Evolutionary conservation across 2,329 filamentous ascomycete species (phyloP), one percentile per base, ranked within the genome.

Genomic region (Blastomyces silverae): DNA sequence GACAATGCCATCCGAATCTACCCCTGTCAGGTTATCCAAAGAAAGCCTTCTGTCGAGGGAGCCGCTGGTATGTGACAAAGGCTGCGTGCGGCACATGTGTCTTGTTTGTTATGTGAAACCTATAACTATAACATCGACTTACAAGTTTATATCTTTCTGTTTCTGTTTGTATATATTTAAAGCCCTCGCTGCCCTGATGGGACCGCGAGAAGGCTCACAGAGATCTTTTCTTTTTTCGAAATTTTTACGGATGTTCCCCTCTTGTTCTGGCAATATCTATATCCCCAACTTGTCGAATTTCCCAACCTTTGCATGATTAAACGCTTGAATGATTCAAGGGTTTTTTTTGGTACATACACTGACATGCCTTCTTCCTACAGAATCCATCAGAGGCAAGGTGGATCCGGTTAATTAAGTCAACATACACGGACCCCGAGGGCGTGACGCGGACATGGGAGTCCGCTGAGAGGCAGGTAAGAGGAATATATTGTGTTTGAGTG

Each of bases 371-470:
- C 28, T 25, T 10, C 15, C 6, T 61, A 17, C 39, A 79, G 77
- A 72, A 76, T 58, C 70, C 74, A 44, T 67, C 70, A 20, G 76
- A 79, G 63, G 77, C 79, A 48, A 74, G 71, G 70, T 81, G 79
- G 79, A 73, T 76, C 55, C 72, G 73, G 66, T 68, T 80, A 63
- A 72, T 79, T 39, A 79, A 79, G 66, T 76, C 74, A 13, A 79
- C 73, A 3, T 81, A 80, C 66, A 69, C 68, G 42, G 79, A 80
- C 66, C 79, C 79, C 0, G 67, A 76, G 31, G 79, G 79, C 5
- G 73, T 77, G 8, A 68, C 77, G 64, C 72, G 79, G 62, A 76
- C 74, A 20, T 81, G 79, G 79, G 79, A 81, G 67, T 77, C 77
- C 7, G 77, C 77, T 4, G 78, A 80, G 67, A 71, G 79, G 65